These are phyloP conservation scores for Tulasnella sp. DNA, from an alignment of 768 basidiomycete species.

Conservation along the genomic window DNA sequence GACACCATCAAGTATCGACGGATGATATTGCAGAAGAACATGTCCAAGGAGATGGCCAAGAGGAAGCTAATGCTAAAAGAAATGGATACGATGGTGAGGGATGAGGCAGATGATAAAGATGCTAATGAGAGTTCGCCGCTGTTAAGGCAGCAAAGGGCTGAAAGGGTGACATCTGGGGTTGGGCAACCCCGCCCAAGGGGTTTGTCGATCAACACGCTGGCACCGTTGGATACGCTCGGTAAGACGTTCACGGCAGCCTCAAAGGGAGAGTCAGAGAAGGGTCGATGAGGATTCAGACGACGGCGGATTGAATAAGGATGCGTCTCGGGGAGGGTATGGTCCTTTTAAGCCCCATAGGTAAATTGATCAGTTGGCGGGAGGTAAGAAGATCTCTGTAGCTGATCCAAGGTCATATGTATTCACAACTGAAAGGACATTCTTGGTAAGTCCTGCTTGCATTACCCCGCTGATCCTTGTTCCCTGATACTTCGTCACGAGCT, in stretches of 20 bases:
- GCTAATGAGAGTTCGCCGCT: slow-evolving; percentile 34
- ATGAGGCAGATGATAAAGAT: slow-evolving; percentile 22
- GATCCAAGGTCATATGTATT: slow-evolving; percentile 98
- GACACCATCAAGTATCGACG: slow-evolving; percentile 84
- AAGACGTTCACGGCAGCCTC: slow-evolving; percentile 61
- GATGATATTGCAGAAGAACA: slow-evolving; percentile 45
- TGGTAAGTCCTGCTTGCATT: slow-evolving; percentile 61
- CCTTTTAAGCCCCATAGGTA: not conserved
- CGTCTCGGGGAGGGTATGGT: slow-evolving; percentile 25
- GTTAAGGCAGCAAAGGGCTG: slow-evolving; percentile 23
- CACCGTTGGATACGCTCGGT: slow-evolving; percentile 72
- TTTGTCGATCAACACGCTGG: slow-evolving; percentile 77
- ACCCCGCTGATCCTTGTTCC: slow-evolving; percentile 11
- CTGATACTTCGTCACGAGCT: slow-evolving; percentile 37
- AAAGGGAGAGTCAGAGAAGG: slow-evolving; percentile 19
- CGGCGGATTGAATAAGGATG: slow-evolving; percentile 32
- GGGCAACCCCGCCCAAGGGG: slow-evolving; percentile 22
- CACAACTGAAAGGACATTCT: slow-evolving; percentile 87
- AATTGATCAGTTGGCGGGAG: slow-evolving; percentile 29
- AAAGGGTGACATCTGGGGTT: slow-evolving; percentile 15
- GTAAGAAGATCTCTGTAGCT: slow-evolving; percentile 85
- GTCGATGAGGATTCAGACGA: slow-evolving; percentile 24
- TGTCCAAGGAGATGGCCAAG: slow-evolving; percentile 18
- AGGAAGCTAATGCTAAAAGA: slow-evolving; percentile 21
- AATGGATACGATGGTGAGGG: slow-evolving; percentile 1